Conservation (phyloP, 2,329 filamentous ascomycete genomes). For the Sarocladium kiliense region DNA sequence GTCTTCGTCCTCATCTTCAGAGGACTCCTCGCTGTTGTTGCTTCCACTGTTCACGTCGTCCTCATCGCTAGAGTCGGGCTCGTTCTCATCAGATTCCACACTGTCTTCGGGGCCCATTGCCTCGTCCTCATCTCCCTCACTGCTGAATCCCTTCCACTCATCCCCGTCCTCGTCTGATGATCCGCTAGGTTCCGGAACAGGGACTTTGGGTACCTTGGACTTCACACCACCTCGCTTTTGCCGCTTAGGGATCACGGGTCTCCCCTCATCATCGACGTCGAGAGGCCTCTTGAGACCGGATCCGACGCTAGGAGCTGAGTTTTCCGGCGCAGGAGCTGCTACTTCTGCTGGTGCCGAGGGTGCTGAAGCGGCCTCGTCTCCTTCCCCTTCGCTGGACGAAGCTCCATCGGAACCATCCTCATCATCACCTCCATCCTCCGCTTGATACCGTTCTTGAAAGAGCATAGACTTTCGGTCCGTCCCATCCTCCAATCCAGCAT, state of each 20-base stretch:
- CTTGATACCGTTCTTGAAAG: conserved; percentile 35
- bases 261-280: conserved; percentile 71
- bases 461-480: conserved; percentile 49
- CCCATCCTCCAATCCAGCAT: conserved; percentile 55
- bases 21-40: conserved; percentile 17
- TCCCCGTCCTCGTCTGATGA: conserved; percentile 32
- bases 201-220: conserved; percentile 41
- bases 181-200: conserved; percentile 34
- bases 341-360: background rate
- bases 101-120: conserved; percentile 21
- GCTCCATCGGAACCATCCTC: conserved; percentile 14
- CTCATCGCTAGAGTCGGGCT: conserved; percentile 1
- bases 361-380: conserved; percentile 15
- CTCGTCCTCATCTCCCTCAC: conserved; percentile 28
- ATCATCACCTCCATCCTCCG: conserved; percentile 23
- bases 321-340: background rate
- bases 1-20: conserved; percentile 21
- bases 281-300: conserved; percentile 84
- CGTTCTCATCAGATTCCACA: conserved; percentile 3
- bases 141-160: conserved; percentile 59
- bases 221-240: conserved; percentile 64
- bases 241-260: conserved; percentile 76
- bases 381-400: conserved; percentile 15
- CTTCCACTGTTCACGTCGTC: conserved; percentile 16
- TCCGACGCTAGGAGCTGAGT: conserved; percentile 42